These are phyloP conservation scores for Penicillium daleae DNA, from an alignment of 495 filamentous ascomycete species.

Conservation along the genomic window DNA sequence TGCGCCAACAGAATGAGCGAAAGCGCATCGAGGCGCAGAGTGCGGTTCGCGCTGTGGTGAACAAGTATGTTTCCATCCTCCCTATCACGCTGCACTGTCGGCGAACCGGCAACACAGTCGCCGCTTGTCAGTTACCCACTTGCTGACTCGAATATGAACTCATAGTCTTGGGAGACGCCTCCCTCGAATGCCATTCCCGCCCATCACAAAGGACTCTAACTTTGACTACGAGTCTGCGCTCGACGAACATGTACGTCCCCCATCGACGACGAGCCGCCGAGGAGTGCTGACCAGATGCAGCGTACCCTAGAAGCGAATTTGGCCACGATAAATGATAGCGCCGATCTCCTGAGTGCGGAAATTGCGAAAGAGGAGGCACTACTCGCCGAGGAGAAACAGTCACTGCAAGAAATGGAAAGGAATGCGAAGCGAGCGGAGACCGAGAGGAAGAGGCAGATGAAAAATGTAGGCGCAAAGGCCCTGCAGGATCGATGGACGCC, in stretches of 20 bases:
- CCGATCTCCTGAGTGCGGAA: conserved; percentile 56
- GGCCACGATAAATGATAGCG: conserved; percentile 56
- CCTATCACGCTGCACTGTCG: not conserved
- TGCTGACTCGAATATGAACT: conserved; percentile 19
- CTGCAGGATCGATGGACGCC: not conserved
- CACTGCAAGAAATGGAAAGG: conserved; percentile 55
- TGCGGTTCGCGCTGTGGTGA: conserved; percentile 52
- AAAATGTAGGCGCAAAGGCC: conserved; percentile 40
- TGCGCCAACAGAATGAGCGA: conserved; percentile 56
- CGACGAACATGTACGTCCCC: conserved; percentile 55
- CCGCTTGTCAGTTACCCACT: conserved; percentile 5
- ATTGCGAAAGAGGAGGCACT: conserved; percentile 56
- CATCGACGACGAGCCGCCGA: not conserved
- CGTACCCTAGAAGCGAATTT: conserved; percentile 54
- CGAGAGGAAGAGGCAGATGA: conserved; percentile 48
- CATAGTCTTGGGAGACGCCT: conserved; percentile 51
- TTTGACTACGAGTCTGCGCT: conserved; percentile 65
- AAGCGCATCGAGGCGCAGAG: conserved; percentile 60
- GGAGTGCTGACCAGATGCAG: conserved; percentile 34
- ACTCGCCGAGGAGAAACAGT: conserved; percentile 53
- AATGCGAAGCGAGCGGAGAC: conserved; percentile 55
- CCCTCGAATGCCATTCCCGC: conserved; percentile 64
- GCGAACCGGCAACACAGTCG: not conserved
- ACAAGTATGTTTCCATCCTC: conserved; percentile 36
- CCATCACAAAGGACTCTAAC: conserved; percentile 55